Evolutionary conservation across 345 rosid species (phyloP).

Genomic region (Hypericum androsaemum): DNA sequence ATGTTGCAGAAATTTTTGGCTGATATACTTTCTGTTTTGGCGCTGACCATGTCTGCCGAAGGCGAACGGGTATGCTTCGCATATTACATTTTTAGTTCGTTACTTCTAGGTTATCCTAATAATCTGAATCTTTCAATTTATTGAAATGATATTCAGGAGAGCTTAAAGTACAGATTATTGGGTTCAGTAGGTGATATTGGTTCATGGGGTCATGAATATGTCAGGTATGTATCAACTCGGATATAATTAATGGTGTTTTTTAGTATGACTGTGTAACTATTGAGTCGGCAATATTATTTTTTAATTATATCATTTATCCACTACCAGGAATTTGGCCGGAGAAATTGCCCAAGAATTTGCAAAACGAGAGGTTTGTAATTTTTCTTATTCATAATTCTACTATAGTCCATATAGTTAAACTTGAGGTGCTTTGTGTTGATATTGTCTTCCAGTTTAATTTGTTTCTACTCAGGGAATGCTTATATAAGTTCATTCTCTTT

Average conservation of each 20-base stretch:
- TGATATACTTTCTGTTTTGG: slow-evolving; percentile 85
- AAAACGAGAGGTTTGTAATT: slow-evolving; percentile 54
- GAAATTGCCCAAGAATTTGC: slow-evolving; percentile 75
- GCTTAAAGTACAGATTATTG: slow-evolving; percentile 70
- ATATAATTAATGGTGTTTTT: no score
- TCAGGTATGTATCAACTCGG: slow-evolving; percentile 34
- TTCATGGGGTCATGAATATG: slow-evolving; percentile 98
- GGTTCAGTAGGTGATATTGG: slow-evolving; percentile 92
- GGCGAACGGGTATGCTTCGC: slow-evolving; percentile 70
- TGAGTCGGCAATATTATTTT: background rate
- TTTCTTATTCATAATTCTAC: background rate
- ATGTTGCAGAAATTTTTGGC: slow-evolving; percentile 68
- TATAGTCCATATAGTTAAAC: no score
- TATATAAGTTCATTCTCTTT: no score
- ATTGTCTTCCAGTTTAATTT: no score
- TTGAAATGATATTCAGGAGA: slow-evolving; percentile 47
- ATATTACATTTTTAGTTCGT: background rate
- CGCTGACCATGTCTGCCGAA: slow-evolving; percentile 92
- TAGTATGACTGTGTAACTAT: background rate
- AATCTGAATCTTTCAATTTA: background rate
- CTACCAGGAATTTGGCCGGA: slow-evolving; percentile 71
- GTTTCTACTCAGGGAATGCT: no score
- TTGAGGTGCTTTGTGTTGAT: no score
- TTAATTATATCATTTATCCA: slow-evolving; percentile 1
- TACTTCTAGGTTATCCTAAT: background rate